These are phyloP conservation scores for Salix koriyanagi DNA, from an alignment of 345 rosid species.

Conservation along the genomic window DNA sequence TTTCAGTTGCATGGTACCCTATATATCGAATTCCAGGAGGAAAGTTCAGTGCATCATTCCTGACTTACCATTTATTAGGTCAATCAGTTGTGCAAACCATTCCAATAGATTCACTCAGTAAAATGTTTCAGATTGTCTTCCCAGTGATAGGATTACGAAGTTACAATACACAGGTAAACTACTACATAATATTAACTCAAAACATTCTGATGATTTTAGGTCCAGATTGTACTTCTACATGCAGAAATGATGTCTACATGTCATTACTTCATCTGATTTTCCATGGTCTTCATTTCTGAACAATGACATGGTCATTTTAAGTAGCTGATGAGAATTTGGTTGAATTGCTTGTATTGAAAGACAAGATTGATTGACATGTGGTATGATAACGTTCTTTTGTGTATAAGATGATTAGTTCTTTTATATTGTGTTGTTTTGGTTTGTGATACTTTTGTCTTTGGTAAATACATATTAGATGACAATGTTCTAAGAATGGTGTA, in stretches of 20 bases:
- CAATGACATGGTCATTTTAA: background rate
- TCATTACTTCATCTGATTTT: background rate
- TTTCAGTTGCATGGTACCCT: conserved; percentile 38
- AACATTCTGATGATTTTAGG: background rate
- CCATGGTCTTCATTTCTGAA: background rate
- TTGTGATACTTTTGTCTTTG: background rate
- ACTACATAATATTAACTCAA: background rate
- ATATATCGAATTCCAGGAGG: conserved; percentile 27
- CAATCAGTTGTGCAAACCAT: conserved; percentile 3
- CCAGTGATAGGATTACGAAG: conserved; percentile 29
- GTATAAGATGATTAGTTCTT: background rate
- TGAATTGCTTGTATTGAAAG: background rate
- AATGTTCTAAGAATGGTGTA: background rate
- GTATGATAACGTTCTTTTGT: background rate
- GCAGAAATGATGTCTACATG: background rate
- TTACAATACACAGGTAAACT: conserved; percentile 21
- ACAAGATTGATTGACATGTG: background rate
- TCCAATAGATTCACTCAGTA: conserved; percentile 11
- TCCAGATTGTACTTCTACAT: background rate
- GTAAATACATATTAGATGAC: background rate
- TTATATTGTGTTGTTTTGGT: background rate
- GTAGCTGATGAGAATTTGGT: background rate
- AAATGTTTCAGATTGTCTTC: conserved; percentile 1
- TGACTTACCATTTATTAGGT: conserved; percentile 29
- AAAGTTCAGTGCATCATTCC: conserved; percentile 23